Conservation (phyloP, 2,329 filamentous ascomycete species). For the Magnaporthiopsis rhizophila region DNA sequence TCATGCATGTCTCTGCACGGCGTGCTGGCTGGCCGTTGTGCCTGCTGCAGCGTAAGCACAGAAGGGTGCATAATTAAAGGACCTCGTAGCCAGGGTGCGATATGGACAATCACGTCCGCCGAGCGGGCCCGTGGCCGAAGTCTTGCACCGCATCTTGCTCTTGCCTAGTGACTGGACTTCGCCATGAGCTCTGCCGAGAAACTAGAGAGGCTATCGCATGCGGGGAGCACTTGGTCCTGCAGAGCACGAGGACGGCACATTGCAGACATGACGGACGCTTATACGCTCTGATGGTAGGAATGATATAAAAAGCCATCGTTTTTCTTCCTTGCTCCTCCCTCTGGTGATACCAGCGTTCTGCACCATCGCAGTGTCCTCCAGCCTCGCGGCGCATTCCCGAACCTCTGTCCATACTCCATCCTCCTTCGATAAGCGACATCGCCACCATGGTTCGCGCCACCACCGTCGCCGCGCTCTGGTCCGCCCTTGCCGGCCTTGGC, state of each 20-base stretch:
- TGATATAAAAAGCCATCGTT: slow-evolving; percentile 1
- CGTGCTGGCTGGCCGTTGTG: no score
- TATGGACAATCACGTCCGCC: background rate
- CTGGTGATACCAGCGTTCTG: background rate
- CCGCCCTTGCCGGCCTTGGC: slow-evolving; percentile 2
- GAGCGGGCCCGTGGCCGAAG: background rate
- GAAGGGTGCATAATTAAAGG: no score
- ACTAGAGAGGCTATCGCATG: background rate
- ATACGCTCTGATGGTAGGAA: background rate
- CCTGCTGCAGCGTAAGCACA: no score
- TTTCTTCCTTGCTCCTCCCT: background rate
- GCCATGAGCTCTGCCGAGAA: background rate
- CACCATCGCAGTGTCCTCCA: background rate
- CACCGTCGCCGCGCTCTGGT: slow-evolving; percentile 1
- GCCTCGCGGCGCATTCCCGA: background rate
- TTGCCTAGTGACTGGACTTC: background rate
- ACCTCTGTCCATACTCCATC: background rate
- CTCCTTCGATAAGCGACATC: background rate
- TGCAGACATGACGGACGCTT: background rate
- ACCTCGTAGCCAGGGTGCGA: no score
- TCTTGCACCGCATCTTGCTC: background rate
- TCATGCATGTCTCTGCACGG: no score
- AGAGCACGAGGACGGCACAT: background rate
- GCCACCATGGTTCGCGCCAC: slow-evolving; percentile 4
- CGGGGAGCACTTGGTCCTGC: background rate